Evolutionary conservation across 805 yeast genomes (phyloP).

Genomic region (Teunomyces aglyptinius): DNA sequence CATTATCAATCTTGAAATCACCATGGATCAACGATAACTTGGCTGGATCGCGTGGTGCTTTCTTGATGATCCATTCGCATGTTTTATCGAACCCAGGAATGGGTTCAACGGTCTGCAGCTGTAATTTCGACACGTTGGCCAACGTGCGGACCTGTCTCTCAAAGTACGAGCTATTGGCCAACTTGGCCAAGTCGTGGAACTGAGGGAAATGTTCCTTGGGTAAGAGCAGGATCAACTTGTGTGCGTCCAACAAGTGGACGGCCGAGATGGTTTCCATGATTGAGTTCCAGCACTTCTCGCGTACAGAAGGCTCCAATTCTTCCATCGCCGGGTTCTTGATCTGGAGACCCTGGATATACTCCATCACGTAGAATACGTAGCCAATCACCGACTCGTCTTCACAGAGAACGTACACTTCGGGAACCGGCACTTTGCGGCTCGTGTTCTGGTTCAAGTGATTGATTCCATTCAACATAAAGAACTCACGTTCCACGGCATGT

Average conservation of each 20-base stretch:
- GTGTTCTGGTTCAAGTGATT: slow-evolving; percentile 21
- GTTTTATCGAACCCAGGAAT: slow-evolving; percentile 48
- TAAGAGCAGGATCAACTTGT: slow-evolving; percentile 37
- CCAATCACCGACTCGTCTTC: slow-evolving; percentile 56
- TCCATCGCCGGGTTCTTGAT: slow-evolving; percentile 54
- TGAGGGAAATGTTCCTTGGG: slow-evolving; percentile 48
- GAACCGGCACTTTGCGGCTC: slow-evolving; percentile 48
- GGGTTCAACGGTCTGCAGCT: slow-evolving; percentile 39
- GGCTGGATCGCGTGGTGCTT: slow-evolving; percentile 49
- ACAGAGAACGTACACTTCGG: slow-evolving; percentile 50
- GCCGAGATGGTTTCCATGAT: slow-evolving; percentile 47
- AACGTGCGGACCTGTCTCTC: slow-evolving; percentile 53
- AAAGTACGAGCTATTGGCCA: slow-evolving; percentile 39
- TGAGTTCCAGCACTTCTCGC: slow-evolving; percentile 42
- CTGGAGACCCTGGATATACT: slow-evolving; percentile 54
- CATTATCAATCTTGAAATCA: slow-evolving; percentile 62
- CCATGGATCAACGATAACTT: slow-evolving; percentile 56
- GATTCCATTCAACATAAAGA: slow-evolving; percentile 45
- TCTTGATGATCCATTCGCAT: slow-evolving; percentile 38
- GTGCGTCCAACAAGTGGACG: slow-evolving; percentile 50
- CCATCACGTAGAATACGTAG: slow-evolving; percentile 59
- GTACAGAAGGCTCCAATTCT: slow-evolving; percentile 25
- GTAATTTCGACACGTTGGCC: slow-evolving; percentile 38
- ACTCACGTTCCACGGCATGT: slow-evolving; percentile 63
- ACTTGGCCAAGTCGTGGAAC: slow-evolving; percentile 25